phyloP scores from a whole-genome alignment of 2,329 filamentous ascomycete genomes.

The Emericellopsis cladophorae region DNA sequence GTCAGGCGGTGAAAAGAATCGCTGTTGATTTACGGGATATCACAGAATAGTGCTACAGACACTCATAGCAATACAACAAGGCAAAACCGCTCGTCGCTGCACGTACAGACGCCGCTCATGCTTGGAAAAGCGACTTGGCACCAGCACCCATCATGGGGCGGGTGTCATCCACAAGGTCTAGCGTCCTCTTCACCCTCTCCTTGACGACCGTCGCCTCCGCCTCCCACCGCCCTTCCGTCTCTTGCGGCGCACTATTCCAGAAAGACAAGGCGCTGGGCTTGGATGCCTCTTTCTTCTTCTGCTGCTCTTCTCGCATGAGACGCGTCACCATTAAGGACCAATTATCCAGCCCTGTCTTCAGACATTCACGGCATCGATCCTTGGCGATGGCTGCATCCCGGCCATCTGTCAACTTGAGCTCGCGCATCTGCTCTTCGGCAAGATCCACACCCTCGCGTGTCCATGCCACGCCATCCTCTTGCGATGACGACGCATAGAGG shows the following conservation, averaged over 20 bases:
- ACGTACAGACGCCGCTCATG: slow-evolving; percentile 10
- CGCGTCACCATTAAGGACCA: slow-evolving; percentile 71
- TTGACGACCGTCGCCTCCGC: slow-evolving; percentile 41
- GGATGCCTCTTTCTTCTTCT: slow-evolving; percentile 14
- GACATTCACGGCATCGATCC: slow-evolving; percentile 62
- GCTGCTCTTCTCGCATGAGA: slow-evolving; percentile 39
- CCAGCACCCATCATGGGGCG: slow-evolving; percentile 18
- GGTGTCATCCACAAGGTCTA: slow-evolving; percentile 37
- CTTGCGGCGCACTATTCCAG: slow-evolving; percentile 14
- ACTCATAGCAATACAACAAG: too few species aligned
- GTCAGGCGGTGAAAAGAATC: too few species aligned
- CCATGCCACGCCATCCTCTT: slow-evolving; percentile 71
- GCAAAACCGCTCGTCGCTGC: background rate
- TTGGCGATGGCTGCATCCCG: slow-evolving; percentile 8
- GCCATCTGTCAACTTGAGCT: slow-evolving; percentile 14
- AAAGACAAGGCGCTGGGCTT: slow-evolving; percentile 20
- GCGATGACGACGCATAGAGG: slow-evolving; percentile 51
- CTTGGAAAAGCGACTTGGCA: slow-evolving; percentile 24
- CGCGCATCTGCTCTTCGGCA: slow-evolving; percentile 55
- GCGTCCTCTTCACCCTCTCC: slow-evolving; percentile 36
- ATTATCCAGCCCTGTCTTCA: slow-evolving; percentile 64
- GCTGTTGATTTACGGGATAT: too few species aligned
- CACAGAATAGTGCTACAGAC: too few species aligned
- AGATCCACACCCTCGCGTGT: slow-evolving; percentile 77
- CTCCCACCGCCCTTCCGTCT: slow-evolving; percentile 34